Evolutionary conservation across 2,329 filamentous ascomycete genomes (phyloP), one percentile per base, ranked within the genome.

Genomic region (Ceratocystis alfenasii): DNA sequence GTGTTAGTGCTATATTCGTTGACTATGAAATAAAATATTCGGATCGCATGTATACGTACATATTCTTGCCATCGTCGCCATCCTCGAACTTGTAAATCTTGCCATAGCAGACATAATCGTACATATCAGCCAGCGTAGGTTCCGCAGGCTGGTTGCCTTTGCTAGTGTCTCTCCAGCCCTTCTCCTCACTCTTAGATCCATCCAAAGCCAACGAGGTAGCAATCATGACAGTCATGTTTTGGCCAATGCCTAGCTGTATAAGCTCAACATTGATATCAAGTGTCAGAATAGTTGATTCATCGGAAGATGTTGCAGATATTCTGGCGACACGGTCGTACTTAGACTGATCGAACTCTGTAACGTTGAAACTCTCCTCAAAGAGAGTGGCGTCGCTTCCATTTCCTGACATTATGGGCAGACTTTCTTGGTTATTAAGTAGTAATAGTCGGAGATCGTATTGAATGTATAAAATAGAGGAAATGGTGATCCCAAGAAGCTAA

Each of bases 311-410:
- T 73, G 85, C 91, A 65, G 80, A 84, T 73, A 97, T 84, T 71
- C 94, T 93, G 65, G 90, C 88, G 30, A 96, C 93, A 70, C 93
- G 90, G 78, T 97, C 94, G 78, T 99, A 99, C 78, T 96, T 96
- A 73, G 87, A 83, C 73, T 86, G 83, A 78, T 96, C 89, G 75
- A 90, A 80, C 65, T 83, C 78, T 70, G 85, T 93, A 72, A 97
- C 82, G 68, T 83, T 88, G 82, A 97, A 96, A 72, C 84, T 87
- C 74, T 95, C 91, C 78, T 96, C 91, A 78, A 95, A 95, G 76
- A 97, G 89, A 73, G 94, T 87, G 67, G 92, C 87, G 78, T 97
- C 93, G 71, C 88, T 87, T 76, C 90, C 85, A 70, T 78, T 80
- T 71, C 78, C 76, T 69, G 78, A 74, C 77, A 81, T 81, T 65